These are phyloP conservation scores for Didymella segeticola DNA, from an alignment of 2,329 filamentous ascomycete genomes.

Conservation along the genomic window DNA sequence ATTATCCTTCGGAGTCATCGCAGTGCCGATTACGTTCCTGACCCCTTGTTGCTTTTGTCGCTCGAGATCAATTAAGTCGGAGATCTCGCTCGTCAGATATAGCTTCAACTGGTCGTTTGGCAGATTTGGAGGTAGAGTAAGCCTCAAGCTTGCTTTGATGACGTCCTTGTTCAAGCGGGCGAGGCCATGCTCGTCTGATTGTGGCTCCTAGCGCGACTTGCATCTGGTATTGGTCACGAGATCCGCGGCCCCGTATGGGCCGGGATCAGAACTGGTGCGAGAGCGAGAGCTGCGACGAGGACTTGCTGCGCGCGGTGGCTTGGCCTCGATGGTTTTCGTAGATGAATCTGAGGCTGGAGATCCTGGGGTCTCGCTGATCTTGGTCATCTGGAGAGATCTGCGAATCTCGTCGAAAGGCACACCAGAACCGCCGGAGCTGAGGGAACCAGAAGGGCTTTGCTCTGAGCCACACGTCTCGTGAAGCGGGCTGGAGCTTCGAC, in stretches of 20 bases:
- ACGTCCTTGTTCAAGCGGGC: conserved; percentile 1
- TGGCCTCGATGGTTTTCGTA: neutral
- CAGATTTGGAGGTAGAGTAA: neutral
- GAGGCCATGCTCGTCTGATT: neutral
- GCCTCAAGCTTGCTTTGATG: neutral
- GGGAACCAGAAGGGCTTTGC: too few relatives aligned
- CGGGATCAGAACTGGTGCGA: neutral
- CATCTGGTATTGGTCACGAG: neutral
- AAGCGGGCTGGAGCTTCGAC: neutral
- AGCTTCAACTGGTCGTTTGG: neutral
- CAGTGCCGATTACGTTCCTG: neutral
- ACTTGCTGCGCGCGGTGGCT: too few relatives aligned
- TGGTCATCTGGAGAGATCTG: conserved; percentile 1
- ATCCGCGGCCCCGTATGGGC: neutral
- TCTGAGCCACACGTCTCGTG: neutral
- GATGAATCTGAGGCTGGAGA: neutral
- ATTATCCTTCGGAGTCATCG: neutral
- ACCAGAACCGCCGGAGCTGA: neutral
- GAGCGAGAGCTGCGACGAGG: neutral
- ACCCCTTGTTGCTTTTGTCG: neutral
- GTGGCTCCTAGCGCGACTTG: conserved; percentile 8
- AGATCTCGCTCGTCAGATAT: neutral
- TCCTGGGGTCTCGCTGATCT: neutral
- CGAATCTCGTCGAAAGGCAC: neutral
- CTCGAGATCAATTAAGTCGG: neutral